Base-by-base conservation (phyloP, 139 green algal species). In the Auxenochlorella pyrenoidosa region DNA sequence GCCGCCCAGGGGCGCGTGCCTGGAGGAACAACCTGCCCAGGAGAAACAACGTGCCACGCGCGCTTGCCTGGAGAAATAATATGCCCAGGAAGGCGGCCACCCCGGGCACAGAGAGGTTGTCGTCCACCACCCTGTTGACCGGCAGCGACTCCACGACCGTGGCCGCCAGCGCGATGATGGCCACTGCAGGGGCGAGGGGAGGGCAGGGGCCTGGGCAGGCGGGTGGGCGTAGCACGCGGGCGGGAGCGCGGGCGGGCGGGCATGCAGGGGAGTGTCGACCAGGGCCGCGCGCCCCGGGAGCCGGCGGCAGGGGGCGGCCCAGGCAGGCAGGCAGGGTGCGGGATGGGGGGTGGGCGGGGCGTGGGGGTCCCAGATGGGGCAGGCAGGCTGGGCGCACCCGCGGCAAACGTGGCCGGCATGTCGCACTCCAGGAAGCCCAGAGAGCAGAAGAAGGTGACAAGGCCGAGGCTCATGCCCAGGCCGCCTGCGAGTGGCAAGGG, bases 31-130 rank as follows among this genome's bases (percentile, higher is more conserved):
- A n/a, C n/a, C n/a, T n/a, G n/a, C n/a, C n/a, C n/a, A n/a, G n/a
- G n/a, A n/a, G n/a, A n/a, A n/a, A n/a, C n/a, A n/a, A 10, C 47
- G 47, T 10, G 47, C 47, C 8, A 22, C 16, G 54, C 12, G 10
- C 2, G 24, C 54, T 73, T 51, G 24, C 79, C 58, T 85, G 83
- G 43, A 89, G 76, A 71, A 85, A 84, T 63, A 89, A 51, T 24
- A 89, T 40, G 26, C 86, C 86, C 47, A 86, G 47, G 78, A 86
- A 73, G 2, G 77, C 75, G 6, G 86, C 86, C 66, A 89, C 86
- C 15, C 47, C 86, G 4, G 97, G 97, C n/a, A 99, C 97, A 24
- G 93, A 95, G 34, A 99, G 81, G 88, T 99, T 99, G 89, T 99
- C 97, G 86, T 99, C 97, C 16, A 99, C n/a, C 28, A 30, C 36